Evolutionary conservation across 1,284 basidiomycete species (phyloP).

Genomic region (Puccinia hordei): DNA sequence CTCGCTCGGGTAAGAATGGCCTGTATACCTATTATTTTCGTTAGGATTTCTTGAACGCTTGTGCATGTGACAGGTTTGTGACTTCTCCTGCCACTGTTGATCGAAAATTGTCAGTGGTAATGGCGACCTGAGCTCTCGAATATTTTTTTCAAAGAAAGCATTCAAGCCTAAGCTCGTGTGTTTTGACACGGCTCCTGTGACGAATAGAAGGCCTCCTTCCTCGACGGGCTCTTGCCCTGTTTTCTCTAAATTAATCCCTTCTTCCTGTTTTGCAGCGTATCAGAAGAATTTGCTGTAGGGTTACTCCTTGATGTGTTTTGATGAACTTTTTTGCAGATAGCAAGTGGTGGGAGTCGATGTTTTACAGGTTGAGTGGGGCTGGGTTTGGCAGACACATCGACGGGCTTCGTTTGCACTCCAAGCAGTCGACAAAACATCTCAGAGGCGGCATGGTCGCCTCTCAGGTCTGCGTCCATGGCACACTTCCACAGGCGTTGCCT

Average conservation of each 20-base stretch:
- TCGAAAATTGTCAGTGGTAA: slow-evolving; percentile 13
- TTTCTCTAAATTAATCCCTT: background rate
- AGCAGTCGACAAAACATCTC: slow-evolving; percentile 6
- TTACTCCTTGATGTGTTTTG: background rate
- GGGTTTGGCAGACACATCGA: background rate
- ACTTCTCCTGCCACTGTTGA: background rate
- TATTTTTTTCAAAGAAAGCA: slow-evolving; percentile 17
- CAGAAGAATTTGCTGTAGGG: too few species aligned
- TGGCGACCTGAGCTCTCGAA: slow-evolving; percentile 2
- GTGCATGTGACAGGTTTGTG: background rate
- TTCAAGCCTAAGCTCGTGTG: background rate
- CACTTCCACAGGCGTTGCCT: slow-evolving; percentile 8
- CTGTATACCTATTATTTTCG: background rate
- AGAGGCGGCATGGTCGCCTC: background rate
- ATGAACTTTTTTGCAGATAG: background rate
- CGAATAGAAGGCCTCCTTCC: slow-evolving; percentile 1
- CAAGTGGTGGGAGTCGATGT: background rate
- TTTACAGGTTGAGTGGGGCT: too few species aligned
- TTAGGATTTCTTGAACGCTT: background rate
- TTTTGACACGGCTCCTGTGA: background rate
- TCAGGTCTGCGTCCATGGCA: slow-evolving; percentile 4
- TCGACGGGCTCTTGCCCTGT: background rate
- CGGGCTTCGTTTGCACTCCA: background rate
- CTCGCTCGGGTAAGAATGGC: background rate
- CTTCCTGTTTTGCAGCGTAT: background rate